Base-by-base conservation (phyloP, 108 stramenopile genomes). In the Cyclostephanos invisitatus region DNA sequence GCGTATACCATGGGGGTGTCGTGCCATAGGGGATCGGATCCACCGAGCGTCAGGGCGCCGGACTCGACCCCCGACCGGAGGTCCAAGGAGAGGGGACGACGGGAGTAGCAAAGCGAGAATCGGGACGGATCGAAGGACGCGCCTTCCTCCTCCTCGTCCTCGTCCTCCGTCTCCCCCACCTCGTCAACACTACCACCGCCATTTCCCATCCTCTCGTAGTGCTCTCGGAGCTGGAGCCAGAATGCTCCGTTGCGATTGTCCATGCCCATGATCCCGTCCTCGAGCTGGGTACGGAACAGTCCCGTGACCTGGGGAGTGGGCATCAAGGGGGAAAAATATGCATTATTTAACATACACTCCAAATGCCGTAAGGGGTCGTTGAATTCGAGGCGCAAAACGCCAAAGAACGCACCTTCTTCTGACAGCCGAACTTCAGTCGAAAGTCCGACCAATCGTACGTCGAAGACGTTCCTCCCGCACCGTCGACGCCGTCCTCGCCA, bases 191-290 rank as follows among this genome's bases (percentile, higher is more conserved):
- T 28, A 21, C 51, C 56, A 14, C 37, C 40, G 2, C 25, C 27
- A 66, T 60, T 40, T n/a, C 66, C 66, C 0, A 18, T 25, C 38
- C 53, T 47, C 50, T 64, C 57, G 68, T 80, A 80, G 27, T 78
- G 70, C 8, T 82, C 55, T 27, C 67, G 82, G 70, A 90, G 78
- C 75, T 93, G 92, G 11, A 66, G 38, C 86, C 86, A 89, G 73
- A 84, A 88, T 4, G 84, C 48, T 6, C 64, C 63, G 7, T 62
- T 18, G 2, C 74, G 68, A 61, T 68, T 70, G 49, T 81, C 80
- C 85, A 87, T 85, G 5, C 87, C 97, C 94, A 97, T 90, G 64
- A 98, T 97, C 2, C 96, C 97, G 72, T 96, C 91, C 21, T 91
- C 97, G 27, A 96, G 70, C 65, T 96, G 96, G 17, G 90, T 93